phyloP scores from a whole-genome alignment of 352 stramenopile species.

The Globisporangium okanoganense region DNA sequence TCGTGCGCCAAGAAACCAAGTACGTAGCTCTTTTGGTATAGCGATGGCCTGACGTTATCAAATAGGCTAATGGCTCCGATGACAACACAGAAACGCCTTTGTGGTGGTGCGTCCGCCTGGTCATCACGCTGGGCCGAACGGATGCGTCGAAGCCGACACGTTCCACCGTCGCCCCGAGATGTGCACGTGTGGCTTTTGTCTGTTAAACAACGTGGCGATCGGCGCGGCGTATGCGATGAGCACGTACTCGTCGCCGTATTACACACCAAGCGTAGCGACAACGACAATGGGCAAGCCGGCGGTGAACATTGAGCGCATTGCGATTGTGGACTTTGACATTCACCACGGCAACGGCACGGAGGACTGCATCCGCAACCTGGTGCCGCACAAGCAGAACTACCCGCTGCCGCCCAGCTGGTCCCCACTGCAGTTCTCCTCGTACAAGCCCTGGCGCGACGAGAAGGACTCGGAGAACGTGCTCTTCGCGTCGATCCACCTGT shows the following conservation, averaged over 20 bases:
- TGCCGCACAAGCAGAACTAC: constrained; percentile 60
- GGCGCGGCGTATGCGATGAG: constrained; percentile 53
- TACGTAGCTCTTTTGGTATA: constrained; percentile 21
- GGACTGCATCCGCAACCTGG: constrained; percentile 58
- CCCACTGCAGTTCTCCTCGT: constrained; percentile 51
- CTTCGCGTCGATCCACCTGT: constrained; percentile 61
- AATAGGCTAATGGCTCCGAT: neutral
- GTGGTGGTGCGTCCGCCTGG: constrained; percentile 53
- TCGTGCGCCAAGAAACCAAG: constrained; percentile 47
- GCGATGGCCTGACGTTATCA: constrained; percentile 1
- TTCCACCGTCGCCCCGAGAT: constrained; percentile 52
- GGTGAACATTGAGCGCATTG: constrained; percentile 34
- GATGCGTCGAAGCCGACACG: constrained; percentile 46
- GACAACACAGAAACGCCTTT: constrained; percentile 44
- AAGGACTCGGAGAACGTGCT: constrained; percentile 61
- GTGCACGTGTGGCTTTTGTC: constrained; percentile 62
- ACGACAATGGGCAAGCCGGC: constrained; percentile 9
- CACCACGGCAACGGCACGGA: constrained; percentile 67
- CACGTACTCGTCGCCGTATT: constrained; percentile 42
- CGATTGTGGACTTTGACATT: constrained; percentile 71
- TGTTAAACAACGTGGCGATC: constrained; percentile 73
- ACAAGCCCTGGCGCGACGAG: constrained; percentile 68
- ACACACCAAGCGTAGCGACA: constrained; percentile 17
- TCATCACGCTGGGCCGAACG: constrained; percentile 59
- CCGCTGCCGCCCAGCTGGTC: constrained; percentile 58